phyloP scores from a whole-genome alignment of 345 rosid species.

The Clausena lansium region DNA sequence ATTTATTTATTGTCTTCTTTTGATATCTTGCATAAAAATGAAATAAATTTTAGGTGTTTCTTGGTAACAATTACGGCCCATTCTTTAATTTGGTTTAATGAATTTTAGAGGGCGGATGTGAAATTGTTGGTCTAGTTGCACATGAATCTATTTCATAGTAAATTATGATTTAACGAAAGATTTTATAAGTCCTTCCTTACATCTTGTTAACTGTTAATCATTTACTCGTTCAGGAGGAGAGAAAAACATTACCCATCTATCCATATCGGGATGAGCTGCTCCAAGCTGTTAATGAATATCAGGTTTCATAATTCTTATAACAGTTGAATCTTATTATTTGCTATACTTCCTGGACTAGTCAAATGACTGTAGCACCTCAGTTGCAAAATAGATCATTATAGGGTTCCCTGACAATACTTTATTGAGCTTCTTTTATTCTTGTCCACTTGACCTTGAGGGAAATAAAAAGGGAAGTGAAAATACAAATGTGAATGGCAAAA shows the following conservation, averaged over 20 bases:
- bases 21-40: neutral
- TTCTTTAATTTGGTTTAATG: neutral
- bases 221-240: slow-evolving; percentile 58
- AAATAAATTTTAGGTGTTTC: neutral
- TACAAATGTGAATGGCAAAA: neutral
- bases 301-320: slow-evolving; percentile 43
- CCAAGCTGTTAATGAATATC: slow-evolving; percentile 67
- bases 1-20: neutral
- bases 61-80: neutral
- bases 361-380: neutral
- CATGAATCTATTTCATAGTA: neutral
- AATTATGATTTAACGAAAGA: neutral
- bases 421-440: neutral
- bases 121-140: neutral
- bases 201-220: slow-evolving; percentile 1
- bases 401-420: neutral
- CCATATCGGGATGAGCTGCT: slow-evolving; percentile 80
- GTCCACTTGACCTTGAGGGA: too few species aligned
- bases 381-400: slow-evolving; percentile 1
- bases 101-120: neutral
- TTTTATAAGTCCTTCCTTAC: neutral
- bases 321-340: neutral
- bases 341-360: neutral
- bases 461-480: neutral
- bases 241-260: slow-evolving; percentile 82